phyloP scores from a whole-genome alignment of 192 early-diverging fungal genomes.

The Backusella macrospora region DNA sequence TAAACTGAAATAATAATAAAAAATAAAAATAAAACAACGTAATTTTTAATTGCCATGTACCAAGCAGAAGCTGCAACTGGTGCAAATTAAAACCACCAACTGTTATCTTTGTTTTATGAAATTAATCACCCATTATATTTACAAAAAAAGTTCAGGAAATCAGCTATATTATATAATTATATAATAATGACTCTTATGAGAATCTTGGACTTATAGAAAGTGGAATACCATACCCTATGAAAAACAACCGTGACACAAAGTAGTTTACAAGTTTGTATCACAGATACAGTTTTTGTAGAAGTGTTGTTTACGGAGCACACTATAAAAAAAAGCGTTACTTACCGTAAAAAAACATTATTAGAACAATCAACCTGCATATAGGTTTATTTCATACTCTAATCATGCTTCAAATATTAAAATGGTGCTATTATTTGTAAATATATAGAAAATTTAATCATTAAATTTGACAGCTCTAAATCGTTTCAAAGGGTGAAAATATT shows the following conservation, averaged over 20 bases:
- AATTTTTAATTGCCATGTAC: not conserved
- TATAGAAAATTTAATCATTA: not conserved
- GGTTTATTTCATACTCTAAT: not conserved
- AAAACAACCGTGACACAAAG: not conserved
- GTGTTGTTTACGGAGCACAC: conserved; percentile 6
- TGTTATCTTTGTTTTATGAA: not conserved
- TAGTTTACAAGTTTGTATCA: not conserved
- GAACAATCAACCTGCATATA: too few species aligned
- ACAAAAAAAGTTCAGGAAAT: not conserved
- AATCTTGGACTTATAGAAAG: not conserved
- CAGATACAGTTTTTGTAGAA: not conserved
- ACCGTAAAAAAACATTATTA: not conserved
- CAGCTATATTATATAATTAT: not conserved
- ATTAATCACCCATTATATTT: not conserved
- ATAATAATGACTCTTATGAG: not conserved
- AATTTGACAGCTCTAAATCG: not conserved
- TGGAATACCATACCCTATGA: not conserved
- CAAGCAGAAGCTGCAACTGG: not conserved
- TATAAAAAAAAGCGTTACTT: not conserved
- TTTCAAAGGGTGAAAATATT: not conserved
- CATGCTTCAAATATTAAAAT: not conserved
- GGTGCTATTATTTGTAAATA: not conserved
- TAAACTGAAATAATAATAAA: too few species aligned
- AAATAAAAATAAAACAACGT: too few species aligned
- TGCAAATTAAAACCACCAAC: not conserved